phyloP scores from a whole-genome alignment of 352 stramenopile species.

The Thalassiosira hispida region DNA sequence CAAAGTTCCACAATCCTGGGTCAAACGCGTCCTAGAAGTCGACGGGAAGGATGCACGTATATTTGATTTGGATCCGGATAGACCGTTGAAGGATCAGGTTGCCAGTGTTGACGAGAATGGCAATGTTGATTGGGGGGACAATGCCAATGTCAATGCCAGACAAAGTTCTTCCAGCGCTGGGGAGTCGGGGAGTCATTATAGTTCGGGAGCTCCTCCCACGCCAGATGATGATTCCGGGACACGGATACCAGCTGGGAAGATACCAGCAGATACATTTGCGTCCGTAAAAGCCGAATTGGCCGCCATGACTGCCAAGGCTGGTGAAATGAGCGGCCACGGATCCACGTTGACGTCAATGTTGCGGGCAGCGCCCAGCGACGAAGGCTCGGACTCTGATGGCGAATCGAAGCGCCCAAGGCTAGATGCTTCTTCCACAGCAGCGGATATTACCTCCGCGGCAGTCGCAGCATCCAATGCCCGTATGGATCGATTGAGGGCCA shows the following conservation, averaged over 20 bases:
- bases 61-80: constrained; percentile 51
- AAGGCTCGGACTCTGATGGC: neutral
- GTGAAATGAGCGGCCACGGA: neutral
- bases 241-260: too few species aligned
- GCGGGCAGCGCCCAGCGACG: constrained; percentile 1
- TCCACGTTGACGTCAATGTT: neutral
- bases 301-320: constrained; percentile 39
- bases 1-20: constrained; percentile 86
- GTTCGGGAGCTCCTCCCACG: too few species aligned
- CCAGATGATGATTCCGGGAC: neutral
- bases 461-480: constrained; percentile 32
- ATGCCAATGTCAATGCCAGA: neutral
- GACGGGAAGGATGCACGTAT: constrained; percentile 50
- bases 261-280: constrained; percentile 30
- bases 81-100: constrained; percentile 40
- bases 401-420: neutral
- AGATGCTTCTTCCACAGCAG: neutral
- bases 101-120: constrained; percentile 83
- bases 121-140: constrained; percentile 86
- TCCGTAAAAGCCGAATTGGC: constrained; percentile 49
- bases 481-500: constrained; percentile 38
- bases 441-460: constrained; percentile 37
- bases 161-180: neutral
- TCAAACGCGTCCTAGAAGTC: constrained; percentile 56
- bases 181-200: too few species aligned